A percentile compares a stretch with the other conserved stretches of the same genome.
These are phyloP conservation scores for Aspergillus bridgeri DNA, from an alignment of 495 filamentous ascomycete species.

Conservation along the genomic window DNA sequence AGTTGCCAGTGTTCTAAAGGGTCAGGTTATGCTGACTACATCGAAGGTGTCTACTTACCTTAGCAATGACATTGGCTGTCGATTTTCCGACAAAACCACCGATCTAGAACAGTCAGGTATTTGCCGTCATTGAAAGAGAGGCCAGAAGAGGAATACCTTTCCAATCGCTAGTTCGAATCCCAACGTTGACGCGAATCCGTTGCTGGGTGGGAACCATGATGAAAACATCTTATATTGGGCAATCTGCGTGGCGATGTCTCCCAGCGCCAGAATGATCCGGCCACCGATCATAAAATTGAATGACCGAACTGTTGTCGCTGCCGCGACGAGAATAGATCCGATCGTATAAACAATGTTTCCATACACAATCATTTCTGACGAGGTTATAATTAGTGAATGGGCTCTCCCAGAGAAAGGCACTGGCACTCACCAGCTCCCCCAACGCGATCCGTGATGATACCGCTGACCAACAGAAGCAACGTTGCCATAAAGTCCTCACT, in stretches of 20 bases:
- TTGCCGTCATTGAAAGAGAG: background rate
- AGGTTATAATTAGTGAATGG: background rate
- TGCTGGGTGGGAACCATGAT: slow-evolving; percentile 44
- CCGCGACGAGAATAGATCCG: slow-evolving; percentile 44
- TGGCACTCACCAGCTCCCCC: slow-evolving; percentile 35
- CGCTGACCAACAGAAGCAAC: slow-evolving; percentile 39
- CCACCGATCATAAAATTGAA: slow-evolving; percentile 47
- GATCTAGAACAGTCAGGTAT: slow-evolving; percentile 3
- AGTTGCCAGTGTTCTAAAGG: slow-evolving; percentile 40
- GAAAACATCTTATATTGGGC: slow-evolving; percentile 51
- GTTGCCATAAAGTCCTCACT: slow-evolving; percentile 49
- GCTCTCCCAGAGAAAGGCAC: background rate
- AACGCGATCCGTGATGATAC: slow-evolving; percentile 42
- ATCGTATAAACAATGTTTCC: slow-evolving; percentile 44
- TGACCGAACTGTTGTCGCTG: slow-evolving; percentile 36
- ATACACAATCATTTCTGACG: slow-evolving; percentile 41
- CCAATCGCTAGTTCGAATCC: slow-evolving; percentile 42
- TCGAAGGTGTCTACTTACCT: slow-evolving; percentile 1
- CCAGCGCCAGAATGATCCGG: slow-evolving; percentile 37
- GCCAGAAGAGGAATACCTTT: no score
- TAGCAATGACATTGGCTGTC: slow-evolving; percentile 21
- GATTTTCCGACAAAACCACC: slow-evolving; percentile 23
- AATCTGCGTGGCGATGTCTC: slow-evolving; percentile 45
- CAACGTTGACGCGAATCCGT: slow-evolving; percentile 44
- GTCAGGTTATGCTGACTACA: background rate